phyloP scores from a whole-genome alignment of 2,329 filamentous ascomycete species.

The Diaporthe amygdali region DNA sequence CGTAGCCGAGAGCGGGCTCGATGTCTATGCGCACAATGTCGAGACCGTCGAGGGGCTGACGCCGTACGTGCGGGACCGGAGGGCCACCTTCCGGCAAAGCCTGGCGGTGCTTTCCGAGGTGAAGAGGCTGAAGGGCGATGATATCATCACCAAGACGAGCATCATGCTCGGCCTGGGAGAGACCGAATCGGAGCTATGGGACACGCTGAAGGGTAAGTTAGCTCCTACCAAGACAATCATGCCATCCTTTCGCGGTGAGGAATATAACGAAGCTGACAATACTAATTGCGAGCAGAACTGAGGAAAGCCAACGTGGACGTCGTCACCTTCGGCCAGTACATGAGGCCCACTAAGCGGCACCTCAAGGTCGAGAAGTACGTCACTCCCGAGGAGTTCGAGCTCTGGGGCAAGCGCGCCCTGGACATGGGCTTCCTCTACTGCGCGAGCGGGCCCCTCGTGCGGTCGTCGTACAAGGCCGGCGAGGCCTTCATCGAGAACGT shows the following conservation, averaged over 20 bases:
- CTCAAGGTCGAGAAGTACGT: conserved; percentile 97
- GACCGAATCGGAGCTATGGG: conserved; percentile 83
- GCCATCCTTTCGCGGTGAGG: background rate
- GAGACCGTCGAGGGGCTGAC: conserved; percentile 94
- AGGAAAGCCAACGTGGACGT: conserved; percentile 85
- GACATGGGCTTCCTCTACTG: conserved; percentile 98
- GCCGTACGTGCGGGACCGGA: conserved; percentile 85
- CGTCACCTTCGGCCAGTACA: conserved; percentile 99
- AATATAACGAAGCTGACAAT: background rate
- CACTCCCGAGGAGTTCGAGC: conserved; percentile 87
- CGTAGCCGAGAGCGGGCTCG: conserved; percentile 86
- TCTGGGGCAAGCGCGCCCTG: conserved; percentile 87
- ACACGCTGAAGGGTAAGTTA: conserved; percentile 70
- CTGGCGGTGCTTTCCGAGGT: conserved; percentile 79
- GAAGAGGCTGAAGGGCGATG: conserved; percentile 72
- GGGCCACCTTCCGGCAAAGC: conserved; percentile 88
- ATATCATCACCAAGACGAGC: conserved; percentile 97
- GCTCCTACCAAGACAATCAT: background rate
- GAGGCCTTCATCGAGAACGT: conserved; percentile 99
- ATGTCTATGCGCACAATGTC: conserved; percentile 97
- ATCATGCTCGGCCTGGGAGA: conserved; percentile 97
- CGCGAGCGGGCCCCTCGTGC: conserved; percentile 88
- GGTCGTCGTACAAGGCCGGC: conserved; percentile 96
- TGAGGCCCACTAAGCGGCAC: conserved; percentile 97
- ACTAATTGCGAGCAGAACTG: conserved; percentile 61